These are phyloP conservation scores for Dactylellina cionopaga DNA, from an alignment of 2,329 filamentous ascomycete species.

Conservation along the genomic window DNA sequence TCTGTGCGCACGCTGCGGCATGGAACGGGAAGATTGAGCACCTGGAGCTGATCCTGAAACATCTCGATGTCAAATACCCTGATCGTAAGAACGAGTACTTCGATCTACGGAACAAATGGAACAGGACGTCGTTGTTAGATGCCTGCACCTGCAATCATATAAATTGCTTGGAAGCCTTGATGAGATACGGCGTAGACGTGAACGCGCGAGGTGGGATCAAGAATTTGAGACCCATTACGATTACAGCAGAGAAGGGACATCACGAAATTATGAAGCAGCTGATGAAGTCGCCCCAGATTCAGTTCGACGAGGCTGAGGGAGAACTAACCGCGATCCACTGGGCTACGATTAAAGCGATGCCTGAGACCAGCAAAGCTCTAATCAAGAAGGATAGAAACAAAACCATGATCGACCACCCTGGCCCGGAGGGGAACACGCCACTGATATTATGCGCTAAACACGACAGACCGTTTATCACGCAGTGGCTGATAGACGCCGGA, in stretches of 20 bases:
- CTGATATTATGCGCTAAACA: constrained; percentile 22
- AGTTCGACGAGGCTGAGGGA: constrained; percentile 15
- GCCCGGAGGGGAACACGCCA: constrained; percentile 11
- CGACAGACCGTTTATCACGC: constrained; percentile 36
- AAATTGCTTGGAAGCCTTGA: constrained; percentile 17
- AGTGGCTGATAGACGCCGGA: constrained; percentile 32
- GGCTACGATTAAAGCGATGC: constrained; percentile 13
- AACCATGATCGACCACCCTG: constrained; percentile 18
- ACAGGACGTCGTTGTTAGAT: constrained; percentile 13
- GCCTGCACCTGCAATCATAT: background rate
- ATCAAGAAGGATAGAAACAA: constrained; percentile 31
- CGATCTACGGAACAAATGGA: constrained; percentile 18
- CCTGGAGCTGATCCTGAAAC: constrained; percentile 19
- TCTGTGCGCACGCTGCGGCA: constrained; percentile 11
- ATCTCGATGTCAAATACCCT: constrained; percentile 37
- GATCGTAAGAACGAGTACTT: constrained; percentile 33
- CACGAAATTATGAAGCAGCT: constrained; percentile 30
- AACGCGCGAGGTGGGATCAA: constrained; percentile 17
- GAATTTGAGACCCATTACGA: constrained; percentile 16
- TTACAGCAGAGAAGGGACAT: constrained; percentile 10
- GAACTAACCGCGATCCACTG: constrained; percentile 1
- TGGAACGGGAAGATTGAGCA: constrained; percentile 26
- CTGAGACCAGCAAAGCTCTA: constrained; percentile 17
- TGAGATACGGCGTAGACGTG: constrained; percentile 33
- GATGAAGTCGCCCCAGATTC: constrained; percentile 42